Evolutionary conservation across 2,329 filamentous ascomycete genomes (phyloP), one percentile per base, ranked within the genome.

Genomic region (Beauveria asiatica): DNA sequence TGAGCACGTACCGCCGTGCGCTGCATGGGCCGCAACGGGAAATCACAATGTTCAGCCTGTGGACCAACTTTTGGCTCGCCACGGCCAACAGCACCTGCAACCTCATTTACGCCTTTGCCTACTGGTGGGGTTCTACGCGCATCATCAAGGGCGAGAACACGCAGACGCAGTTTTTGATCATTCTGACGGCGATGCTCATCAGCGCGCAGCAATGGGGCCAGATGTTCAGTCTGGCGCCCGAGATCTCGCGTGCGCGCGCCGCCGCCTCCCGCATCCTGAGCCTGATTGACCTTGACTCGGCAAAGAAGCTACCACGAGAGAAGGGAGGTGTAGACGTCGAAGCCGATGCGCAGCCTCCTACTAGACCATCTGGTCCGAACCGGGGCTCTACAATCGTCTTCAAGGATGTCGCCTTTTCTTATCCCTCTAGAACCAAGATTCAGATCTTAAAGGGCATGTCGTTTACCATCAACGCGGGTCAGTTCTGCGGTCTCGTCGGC

Each of bases 71-170:
- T 16, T 85, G 81, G 76, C 78, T 86, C 8, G 83, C 85, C 2
- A 74, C 86, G 41, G 78, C 83, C 17, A 82, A 84, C 68, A 81
- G 79, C 64, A 75, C 81, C 10, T 82, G 84, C 21, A 88, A 87
- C 67, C 78, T 89, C 55, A 83, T 90, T 27, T 89, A 91, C 67
- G 86, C 87, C 0, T 81, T 92, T 58, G 86, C 87, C 0, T 92
- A 90, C 72, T 92, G 88, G 87, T 92, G 88, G 87, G 88, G 88
- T 3, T 81, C 87, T 0, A 86, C 83, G 65, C 83, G 85, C 63
- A 89, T 92, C 62, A 80, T 85, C 56, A 77, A 80, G 46, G 87
- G 88, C 5, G 75, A 83, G 60, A 87, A 87, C 65, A 78, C 74
- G 3, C 82, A 81, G 48, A 83, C 85, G 37, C 81, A 88, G n/a